Conservation (phyloP, 352 stramenopile species). For the Globisporangium iwayamae region DNA sequence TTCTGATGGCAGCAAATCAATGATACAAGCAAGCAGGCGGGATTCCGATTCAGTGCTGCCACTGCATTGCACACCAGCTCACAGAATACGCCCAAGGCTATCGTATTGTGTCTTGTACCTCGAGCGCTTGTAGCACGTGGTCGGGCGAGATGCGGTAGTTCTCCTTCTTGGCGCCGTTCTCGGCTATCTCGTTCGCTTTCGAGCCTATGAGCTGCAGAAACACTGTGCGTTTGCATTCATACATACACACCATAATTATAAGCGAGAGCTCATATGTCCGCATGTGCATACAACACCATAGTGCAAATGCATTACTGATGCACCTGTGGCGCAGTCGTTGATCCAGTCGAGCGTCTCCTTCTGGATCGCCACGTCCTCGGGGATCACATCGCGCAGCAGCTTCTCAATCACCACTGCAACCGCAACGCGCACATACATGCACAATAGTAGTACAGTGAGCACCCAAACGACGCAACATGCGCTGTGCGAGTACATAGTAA, state of each 20-base stretch:
- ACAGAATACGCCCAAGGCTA: not conserved
- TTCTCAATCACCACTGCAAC: constrained; percentile 30
- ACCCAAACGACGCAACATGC: not conserved
- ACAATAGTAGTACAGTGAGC: not conserved
- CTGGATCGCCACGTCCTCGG: constrained; percentile 45
- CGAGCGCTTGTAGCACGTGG: constrained; percentile 48
- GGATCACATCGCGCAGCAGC: constrained; percentile 51
- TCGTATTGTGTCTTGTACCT: constrained; percentile 22
- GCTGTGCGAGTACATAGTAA: not conserved
- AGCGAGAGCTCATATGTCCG: not conserved
- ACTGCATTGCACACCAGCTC: too few relatives aligned
- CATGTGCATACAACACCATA: not conserved
- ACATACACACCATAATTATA: not conserved
- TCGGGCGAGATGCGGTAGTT: constrained; percentile 69
- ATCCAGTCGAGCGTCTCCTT: constrained; percentile 72
- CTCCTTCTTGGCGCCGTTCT: constrained; percentile 46
- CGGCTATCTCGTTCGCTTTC: constrained; percentile 49
- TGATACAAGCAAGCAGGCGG: not conserved
- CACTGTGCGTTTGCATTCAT: constrained; percentile 21
- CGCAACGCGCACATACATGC: not conserved
- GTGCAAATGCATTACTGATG: not conserved
- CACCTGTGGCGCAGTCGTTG: constrained; percentile 51
- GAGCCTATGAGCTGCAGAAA: constrained; percentile 46
- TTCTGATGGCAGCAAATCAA: constrained; percentile 16
- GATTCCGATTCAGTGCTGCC: not conserved